These are phyloP conservation scores for Cinnamomum micranthum DNA, from an alignment of 164 flowering plant genomes.

Conservation along the genomic window DNA sequence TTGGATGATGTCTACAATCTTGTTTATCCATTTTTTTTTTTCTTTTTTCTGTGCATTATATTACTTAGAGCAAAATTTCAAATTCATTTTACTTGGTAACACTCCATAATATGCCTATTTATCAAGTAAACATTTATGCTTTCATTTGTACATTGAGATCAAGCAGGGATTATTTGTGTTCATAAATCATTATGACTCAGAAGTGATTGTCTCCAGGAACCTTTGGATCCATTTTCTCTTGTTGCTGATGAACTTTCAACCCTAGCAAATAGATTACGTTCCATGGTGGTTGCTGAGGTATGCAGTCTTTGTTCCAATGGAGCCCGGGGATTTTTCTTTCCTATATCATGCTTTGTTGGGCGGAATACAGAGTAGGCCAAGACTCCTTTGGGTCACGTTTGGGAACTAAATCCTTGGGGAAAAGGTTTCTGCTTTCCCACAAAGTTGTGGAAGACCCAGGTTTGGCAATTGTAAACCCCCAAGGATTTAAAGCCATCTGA, in stretches of 20 bases:
- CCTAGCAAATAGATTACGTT: constrained; percentile 64
- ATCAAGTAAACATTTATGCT: too few relatives aligned
- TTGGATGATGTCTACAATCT: neutral
- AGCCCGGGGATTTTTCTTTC: neutral
- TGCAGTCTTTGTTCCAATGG: neutral
- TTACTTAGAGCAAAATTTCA: neutral
- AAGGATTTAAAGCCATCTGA: too few relatives aligned
- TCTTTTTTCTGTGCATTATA: neutral
- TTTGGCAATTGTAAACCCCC: too few relatives aligned
- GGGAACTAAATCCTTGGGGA: too few relatives aligned
- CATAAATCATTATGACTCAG: neutral
- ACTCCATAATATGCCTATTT: neutral
- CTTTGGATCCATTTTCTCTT: constrained; percentile 85
- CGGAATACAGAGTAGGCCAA: neutral
- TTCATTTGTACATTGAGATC: neutral
- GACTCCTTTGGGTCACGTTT: too few relatives aligned
- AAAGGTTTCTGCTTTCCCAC: too few relatives aligned
- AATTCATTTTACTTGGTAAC: neutral
- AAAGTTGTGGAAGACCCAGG: too few relatives aligned
- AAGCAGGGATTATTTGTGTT: too few relatives aligned
- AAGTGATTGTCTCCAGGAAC: constrained; percentile 42
- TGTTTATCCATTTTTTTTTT: too few relatives aligned
- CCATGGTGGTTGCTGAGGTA: constrained; percentile 94
- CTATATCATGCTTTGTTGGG: neutral
- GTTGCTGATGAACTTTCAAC: constrained; percentile 91